phyloP scores from a whole-genome alignment of 2,329 filamentous ascomycete genomes.

The Cryphonectria parasitica region DNA sequence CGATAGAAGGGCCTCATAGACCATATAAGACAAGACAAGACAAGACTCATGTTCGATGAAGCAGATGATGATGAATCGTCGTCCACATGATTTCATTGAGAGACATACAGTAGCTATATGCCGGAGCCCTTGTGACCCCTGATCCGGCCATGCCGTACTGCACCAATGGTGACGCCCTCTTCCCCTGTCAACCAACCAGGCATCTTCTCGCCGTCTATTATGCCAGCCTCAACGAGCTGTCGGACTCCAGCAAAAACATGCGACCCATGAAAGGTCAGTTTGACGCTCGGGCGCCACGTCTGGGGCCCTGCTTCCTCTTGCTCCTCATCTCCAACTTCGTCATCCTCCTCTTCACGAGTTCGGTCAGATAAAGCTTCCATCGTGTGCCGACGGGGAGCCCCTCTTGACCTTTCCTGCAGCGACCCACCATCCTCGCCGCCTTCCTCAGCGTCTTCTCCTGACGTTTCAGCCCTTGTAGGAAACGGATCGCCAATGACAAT shows the following conservation, averaged over 20 bases:
- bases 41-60: background rate
- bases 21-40: background rate
- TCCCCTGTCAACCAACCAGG: slow-evolving; percentile 92
- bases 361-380: slow-evolving; percentile 42
- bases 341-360: slow-evolving; percentile 35
- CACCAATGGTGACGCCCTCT: slow-evolving; percentile 75
- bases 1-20: slow-evolving; percentile 7
- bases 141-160: slow-evolving; percentile 69
- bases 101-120: slow-evolving; percentile 38
- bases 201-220: slow-evolving; percentile 77
- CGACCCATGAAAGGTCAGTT: slow-evolving; percentile 71
- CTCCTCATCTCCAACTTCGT: slow-evolving; percentile 35
- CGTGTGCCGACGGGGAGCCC: slow-evolving; percentile 38
- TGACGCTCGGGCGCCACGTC: slow-evolving; percentile 61
- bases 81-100: background rate
- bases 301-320: slow-evolving; percentile 34
- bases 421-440: slow-evolving; percentile 31
- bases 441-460: slow-evolving; percentile 27
- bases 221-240: slow-evolving; percentile 74
- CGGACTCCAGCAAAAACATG: slow-evolving; percentile 83
- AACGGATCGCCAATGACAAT: slow-evolving; percentile 64
- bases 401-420: background rate
- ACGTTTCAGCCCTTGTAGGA: slow-evolving; percentile 37
- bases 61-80: slow-evolving; percentile 13
- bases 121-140: slow-evolving; percentile 61